Evolutionary conservation across 2,329 filamentous ascomycete genomes (phyloP), one percentile per base, ranked within the genome.

Genomic region (Paecilomyces niveus): DNA sequence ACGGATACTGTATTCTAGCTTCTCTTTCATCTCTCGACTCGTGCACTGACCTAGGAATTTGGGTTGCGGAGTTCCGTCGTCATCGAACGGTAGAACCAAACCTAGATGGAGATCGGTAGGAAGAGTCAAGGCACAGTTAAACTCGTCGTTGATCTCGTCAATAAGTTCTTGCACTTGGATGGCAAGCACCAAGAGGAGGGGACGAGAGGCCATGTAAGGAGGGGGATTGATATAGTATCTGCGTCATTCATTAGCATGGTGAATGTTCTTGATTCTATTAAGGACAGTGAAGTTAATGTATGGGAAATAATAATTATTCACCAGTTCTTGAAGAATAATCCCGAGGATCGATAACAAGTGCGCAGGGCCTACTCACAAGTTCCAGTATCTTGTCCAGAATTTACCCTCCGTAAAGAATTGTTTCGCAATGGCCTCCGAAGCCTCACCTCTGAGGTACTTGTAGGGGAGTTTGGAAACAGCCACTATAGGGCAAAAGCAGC

Each of bases 221-320:
- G 83, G 82, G 54, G 83, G 77, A 68, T 85, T 80, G 35, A 91
- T 68, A 70, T 89, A 92, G 72, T 87, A 91, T 57, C 88, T 90
- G 55, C 50, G 32, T 10, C 21, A 29, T 39, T 29, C 11, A 22
- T 39, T 33, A 33, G 56, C 66, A 53, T 29, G 67, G 62, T 60
- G 24, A 57, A 56, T 49, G 18, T 8, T 7, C 21, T n/a, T 6
- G 10, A 6, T 9, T 5, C n/a, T 29, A 29, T 29, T 29, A 29
- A 3, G 18, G 39, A n/a, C n/a, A 21, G n/a, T 45, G 39, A 18
- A 9, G 8, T 18, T 10, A 18, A 7, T 45, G 4, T 2, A 18
- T 7, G 39, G 21, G 33, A n/a, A n/a, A 33, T 29, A 24, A 35
- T 15, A 50, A 26, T n/a, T n/a, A 10, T 49, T 55, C 50, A 13